These are phyloP conservation scores for Phytopythium mirpurense DNA, from an alignment of 352 stramenopile genomes.

Conservation along the genomic window DNA sequence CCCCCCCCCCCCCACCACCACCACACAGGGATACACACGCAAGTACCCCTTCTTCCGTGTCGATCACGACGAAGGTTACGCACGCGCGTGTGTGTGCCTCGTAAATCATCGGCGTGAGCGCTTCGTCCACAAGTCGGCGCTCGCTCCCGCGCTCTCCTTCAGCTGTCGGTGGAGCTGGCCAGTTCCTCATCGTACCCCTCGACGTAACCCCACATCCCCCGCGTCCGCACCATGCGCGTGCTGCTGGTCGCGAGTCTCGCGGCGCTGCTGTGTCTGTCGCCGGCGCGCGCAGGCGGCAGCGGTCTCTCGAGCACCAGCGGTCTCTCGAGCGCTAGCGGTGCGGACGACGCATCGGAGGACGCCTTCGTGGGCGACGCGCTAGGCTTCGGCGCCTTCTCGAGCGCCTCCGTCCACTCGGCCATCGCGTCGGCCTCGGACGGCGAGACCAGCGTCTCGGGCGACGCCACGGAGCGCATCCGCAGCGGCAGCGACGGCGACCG, in stretches of 20 bases:
- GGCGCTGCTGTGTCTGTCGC: conserved; percentile 16
- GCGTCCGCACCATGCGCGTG: conserved; percentile 12
- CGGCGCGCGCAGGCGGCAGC: conserved; percentile 12
- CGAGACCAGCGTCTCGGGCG: not conserved
- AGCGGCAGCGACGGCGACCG: not conserved
- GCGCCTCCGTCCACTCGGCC: conserved; percentile 11
- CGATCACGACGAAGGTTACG: not conserved
- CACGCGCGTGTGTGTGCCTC: not conserved
- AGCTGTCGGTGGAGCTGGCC: not conserved
- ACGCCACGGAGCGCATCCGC: not conserved
- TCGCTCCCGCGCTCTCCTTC: not conserved
- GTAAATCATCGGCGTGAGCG: not conserved
- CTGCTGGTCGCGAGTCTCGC: conserved; percentile 15
- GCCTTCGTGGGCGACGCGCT: conserved; percentile 12
- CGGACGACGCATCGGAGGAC: conserved; percentile 9
- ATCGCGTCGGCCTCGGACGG: conserved; percentile 7
- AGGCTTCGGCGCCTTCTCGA: conserved; percentile 10
- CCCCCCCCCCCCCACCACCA: no score
- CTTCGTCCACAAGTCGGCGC: not conserved
- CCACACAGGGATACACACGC: no score
- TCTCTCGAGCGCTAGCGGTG: conserved; percentile 11
- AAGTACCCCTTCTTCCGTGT: no score
- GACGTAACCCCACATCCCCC: not conserved
- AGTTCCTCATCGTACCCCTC: not conserved
- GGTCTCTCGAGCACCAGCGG: no score